These are phyloP conservation scores for Colletotrichum sp. DNA, from an alignment of 2,329 filamentous ascomycete genomes.

Conservation along the genomic window DNA sequence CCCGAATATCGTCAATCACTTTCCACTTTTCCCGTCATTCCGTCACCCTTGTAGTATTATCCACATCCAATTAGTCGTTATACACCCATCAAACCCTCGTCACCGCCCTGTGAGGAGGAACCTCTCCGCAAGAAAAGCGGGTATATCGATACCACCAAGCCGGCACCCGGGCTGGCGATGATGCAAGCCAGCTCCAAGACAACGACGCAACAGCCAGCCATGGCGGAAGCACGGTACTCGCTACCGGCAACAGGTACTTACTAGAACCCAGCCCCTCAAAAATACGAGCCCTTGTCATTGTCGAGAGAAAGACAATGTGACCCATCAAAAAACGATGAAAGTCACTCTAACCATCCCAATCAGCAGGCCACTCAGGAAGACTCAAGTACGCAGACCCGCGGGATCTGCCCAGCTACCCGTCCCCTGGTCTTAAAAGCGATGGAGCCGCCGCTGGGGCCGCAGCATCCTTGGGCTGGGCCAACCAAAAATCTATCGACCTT, in stretches of 20 bases:
- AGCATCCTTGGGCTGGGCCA: slow-evolving; percentile 75
- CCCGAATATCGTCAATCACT: neutral
- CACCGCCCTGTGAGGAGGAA: neutral
- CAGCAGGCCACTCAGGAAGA: slow-evolving; percentile 37
- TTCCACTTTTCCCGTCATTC: neutral
- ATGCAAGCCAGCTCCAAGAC: slow-evolving; percentile 20
- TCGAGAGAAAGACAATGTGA: neutral
- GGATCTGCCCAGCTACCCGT: slow-evolving; percentile 78
- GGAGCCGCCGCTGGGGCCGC: slow-evolving; percentile 74
- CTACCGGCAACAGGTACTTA: slow-evolving; percentile 17
- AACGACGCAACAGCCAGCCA: slow-evolving; percentile 10
- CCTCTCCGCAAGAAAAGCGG: neutral
- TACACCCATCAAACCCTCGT: neutral
- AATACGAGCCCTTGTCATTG: slow-evolving; percentile 2
- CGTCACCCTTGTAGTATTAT: neutral
- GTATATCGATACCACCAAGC: slow-evolving; percentile 10
- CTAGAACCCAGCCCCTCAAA: slow-evolving; percentile 1
- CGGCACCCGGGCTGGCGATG: slow-evolving; percentile 14
- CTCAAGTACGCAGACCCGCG: slow-evolving; percentile 76
- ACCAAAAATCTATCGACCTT: slow-evolving; percentile 67
- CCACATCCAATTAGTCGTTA: neutral
- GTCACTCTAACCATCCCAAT: neutral
- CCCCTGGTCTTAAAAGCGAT: slow-evolving; percentile 62
- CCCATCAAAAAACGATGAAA: neutral
- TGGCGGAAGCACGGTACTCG: slow-evolving; percentile 21